Percentiles rank a stretch among this genome's conserved stretches.
phyloP scores from a whole-genome alignment of 2,329 filamentous ascomycete genomes.

The Didymella pinodella region DNA sequence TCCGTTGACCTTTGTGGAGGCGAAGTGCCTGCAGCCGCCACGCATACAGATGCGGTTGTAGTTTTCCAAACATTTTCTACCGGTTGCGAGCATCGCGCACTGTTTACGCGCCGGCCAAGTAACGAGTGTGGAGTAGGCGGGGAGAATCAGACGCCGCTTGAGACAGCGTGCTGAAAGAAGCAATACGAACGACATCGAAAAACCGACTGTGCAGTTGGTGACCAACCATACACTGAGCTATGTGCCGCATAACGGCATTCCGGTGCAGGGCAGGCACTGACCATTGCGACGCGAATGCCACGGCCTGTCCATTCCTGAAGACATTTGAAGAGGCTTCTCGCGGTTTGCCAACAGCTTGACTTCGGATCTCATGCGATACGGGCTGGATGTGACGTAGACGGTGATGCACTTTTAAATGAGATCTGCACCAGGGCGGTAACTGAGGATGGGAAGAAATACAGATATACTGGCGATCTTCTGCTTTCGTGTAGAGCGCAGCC shows the following conservation, averaged over 20 bases:
- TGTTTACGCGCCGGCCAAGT: background rate
- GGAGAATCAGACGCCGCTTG: background rate
- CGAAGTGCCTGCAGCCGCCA: conserved; percentile 12
- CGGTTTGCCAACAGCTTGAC: background rate
- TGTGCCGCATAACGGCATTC: conserved; percentile 2
- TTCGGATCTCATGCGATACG: background rate
- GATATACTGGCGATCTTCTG: background rate
- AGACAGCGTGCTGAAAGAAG: background rate
- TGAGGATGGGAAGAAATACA: background rate
- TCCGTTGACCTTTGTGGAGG: conserved; percentile 1
- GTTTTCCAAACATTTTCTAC: background rate
- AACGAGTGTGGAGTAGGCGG: background rate
- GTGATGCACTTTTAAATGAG: background rate
- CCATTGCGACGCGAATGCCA: background rate
- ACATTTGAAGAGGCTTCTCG: background rate
- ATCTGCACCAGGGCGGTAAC: background rate
- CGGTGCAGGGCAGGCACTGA: conserved; percentile 3
- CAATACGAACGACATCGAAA: background rate
- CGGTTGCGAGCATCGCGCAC: background rate
- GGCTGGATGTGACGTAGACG: background rate
- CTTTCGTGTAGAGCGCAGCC: background rate
- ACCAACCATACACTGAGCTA: background rate
- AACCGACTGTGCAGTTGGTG: background rate
- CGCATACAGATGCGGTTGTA: background rate
- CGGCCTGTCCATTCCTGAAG: background rate